These are phyloP conservation scores for Capronia epimyces DNA, from an alignment of 2,329 filamentous ascomycete species.

Conservation along the genomic window DNA sequence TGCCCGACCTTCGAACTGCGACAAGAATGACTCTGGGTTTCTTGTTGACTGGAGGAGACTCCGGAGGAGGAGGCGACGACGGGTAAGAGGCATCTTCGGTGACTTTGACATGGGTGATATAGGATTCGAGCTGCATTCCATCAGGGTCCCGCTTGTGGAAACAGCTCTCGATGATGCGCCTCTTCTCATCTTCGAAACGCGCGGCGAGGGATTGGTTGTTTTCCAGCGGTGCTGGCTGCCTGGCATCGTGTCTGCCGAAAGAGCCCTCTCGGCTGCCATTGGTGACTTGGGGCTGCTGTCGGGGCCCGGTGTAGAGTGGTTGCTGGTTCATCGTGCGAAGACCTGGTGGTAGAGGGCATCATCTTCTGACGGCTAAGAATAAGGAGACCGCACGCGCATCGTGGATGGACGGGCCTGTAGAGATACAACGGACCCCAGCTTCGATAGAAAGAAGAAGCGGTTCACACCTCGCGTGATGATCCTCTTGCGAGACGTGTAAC, in stretches of 20 bases:
- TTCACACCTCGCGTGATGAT: neutral
- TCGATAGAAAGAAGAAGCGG: neutral
- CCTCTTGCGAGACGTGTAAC: neutral
- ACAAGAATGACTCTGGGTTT: conserved; percentile 91
- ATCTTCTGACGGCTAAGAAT: conserved; percentile 11
- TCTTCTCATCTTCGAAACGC: conserved; percentile 93
- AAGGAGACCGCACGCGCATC: neutral
- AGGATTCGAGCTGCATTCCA: conserved; percentile 81
- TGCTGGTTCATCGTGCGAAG: conserved; percentile 21
- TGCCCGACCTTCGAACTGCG: conserved; percentile 82
- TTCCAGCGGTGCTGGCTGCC: conserved; percentile 9
- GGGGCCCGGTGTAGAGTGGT: conserved; percentile 15
- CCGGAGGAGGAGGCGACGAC: conserved; percentile 75
- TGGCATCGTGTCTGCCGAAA: conserved; percentile 7
- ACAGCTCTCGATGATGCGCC: conserved; percentile 87
- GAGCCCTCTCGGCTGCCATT: conserved; percentile 15
- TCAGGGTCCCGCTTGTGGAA: conserved; percentile 85
- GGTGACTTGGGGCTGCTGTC: conserved; percentile 13
- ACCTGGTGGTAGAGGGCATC: conserved; percentile 10
- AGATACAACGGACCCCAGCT: neutral
- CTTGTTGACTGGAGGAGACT: conserved; percentile 66
- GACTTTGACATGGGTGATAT: conserved; percentile 94
- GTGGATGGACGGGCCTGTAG: neutral
- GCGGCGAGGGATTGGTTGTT: conserved; percentile 55
- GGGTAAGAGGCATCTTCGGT: conserved; percentile 79